phyloP scores from a whole-genome alignment of 345 rosid genomes.

The Passiflora organensis region DNA sequence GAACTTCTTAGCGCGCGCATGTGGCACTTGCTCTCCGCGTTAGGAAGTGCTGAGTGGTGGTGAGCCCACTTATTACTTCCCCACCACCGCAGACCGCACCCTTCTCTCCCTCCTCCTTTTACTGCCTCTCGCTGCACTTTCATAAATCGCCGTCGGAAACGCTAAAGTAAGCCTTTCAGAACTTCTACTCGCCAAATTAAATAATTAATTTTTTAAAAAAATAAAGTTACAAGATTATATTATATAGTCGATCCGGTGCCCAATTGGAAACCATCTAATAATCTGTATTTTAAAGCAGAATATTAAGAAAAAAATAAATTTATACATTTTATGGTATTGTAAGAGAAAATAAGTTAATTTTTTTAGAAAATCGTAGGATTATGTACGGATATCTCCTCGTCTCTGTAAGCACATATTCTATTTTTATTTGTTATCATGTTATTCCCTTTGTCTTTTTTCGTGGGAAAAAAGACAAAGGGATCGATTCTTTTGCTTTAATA shows the following conservation, averaged over 20 bases:
- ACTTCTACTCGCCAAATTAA: neutral
- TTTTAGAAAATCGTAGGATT: neutral
- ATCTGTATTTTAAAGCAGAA: too few relatives aligned
- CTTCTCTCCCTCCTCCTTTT: neutral
- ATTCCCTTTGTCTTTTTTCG: neutral
- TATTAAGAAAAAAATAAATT: neutral
- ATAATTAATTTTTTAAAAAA: neutral
- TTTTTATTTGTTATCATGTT: neutral
- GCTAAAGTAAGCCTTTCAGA: conserved; percentile 10
- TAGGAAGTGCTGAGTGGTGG: too few relatives aligned
- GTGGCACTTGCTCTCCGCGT: too few relatives aligned
- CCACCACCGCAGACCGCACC: neutral
- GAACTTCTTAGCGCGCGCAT: too few relatives aligned
- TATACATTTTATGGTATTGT: too few relatives aligned
- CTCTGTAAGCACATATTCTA: conserved; percentile 24
- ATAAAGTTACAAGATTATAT: too few relatives aligned
- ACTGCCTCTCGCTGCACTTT: neutral
- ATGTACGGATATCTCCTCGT: conserved; percentile 4
- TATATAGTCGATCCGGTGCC: too few relatives aligned
- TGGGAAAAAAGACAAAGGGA: too few relatives aligned
- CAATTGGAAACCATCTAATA: too few relatives aligned
- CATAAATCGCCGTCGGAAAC: conserved; percentile 21
- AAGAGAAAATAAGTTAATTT: too few relatives aligned
- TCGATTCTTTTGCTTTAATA: too few relatives aligned
- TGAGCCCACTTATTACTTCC: too few relatives aligned